These are phyloP conservation scores for Russula dissimulans DNA, from an alignment of 768 basidiomycete species.

Conservation along the genomic window DNA sequence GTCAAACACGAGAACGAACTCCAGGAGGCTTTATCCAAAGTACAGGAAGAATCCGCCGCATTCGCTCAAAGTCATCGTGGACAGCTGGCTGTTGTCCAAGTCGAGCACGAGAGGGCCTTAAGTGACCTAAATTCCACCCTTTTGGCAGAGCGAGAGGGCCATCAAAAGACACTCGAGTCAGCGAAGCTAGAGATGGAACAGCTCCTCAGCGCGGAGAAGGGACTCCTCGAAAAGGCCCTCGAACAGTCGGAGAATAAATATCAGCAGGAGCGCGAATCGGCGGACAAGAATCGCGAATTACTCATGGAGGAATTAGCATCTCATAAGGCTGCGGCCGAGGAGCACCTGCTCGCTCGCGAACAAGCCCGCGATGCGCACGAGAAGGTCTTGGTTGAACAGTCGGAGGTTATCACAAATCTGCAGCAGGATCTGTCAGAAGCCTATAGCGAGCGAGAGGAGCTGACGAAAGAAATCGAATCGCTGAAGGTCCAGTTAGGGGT, in stretches of 20 bases:
- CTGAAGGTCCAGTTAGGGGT: slow-evolving; percentile 52
- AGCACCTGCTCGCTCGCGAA: slow-evolving; percentile 29
- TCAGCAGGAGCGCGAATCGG: slow-evolving; percentile 36
- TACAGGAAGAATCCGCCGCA: not conserved
- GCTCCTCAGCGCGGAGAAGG: slow-evolving; percentile 38
- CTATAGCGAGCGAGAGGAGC: slow-evolving; percentile 35
- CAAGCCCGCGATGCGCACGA: slow-evolving; percentile 29
- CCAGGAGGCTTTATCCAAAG: not conserved
- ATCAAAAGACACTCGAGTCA: slow-evolving; percentile 31
- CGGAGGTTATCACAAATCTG: slow-evolving; percentile 35
- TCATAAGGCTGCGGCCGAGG: slow-evolving; percentile 39
- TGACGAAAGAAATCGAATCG: slow-evolving; percentile 34
- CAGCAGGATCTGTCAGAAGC: slow-evolving; percentile 40
- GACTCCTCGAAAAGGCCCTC: slow-evolving; percentile 35
- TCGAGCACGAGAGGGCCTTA: slow-evolving; percentile 10
- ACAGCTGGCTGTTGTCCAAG: not conserved
- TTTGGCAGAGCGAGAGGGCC: slow-evolving; percentile 29
- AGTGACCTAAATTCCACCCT: slow-evolving; percentile 34
- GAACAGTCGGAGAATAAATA: slow-evolving; percentile 45
- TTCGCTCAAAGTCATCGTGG: not conserved
- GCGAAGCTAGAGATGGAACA: slow-evolving; percentile 27
- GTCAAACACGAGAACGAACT: slow-evolving; percentile 5
- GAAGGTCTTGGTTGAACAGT: slow-evolving; percentile 42
- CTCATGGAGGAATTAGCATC: slow-evolving; percentile 47
- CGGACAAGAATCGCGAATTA: slow-evolving; percentile 29